Percentiles rank a stretch among this genome's conserved stretches.
These are phyloP conservation scores for Acrodontium crateriforme DNA, from an alignment of 2,329 filamentous ascomycete species.

Conservation along the genomic window DNA sequence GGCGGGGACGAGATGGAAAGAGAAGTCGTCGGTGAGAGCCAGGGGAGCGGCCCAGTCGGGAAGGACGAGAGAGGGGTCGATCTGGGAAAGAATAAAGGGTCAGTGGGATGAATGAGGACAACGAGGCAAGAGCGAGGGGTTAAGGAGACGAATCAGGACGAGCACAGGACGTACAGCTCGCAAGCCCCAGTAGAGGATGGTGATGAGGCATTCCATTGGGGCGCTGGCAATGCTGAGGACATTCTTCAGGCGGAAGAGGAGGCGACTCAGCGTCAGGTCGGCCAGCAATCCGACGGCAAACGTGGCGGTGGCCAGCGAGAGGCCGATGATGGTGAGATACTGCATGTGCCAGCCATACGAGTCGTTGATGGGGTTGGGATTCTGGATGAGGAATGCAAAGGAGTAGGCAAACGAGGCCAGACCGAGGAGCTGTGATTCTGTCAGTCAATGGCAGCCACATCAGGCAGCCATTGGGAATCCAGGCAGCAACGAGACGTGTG, in stretches of 20 bases:
- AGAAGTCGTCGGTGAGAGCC: conserved; percentile 41
- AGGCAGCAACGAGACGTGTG: conserved; percentile 1
- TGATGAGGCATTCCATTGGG: conserved; percentile 58
- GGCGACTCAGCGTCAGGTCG: conserved; percentile 45
- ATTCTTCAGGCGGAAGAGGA: conserved; percentile 56
- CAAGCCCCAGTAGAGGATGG: conserved; percentile 59
- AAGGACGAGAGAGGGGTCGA: conserved; percentile 40
- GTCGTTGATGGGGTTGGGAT: conserved; percentile 29
- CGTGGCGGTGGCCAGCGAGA: conserved; percentile 45
- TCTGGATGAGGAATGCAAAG: conserved; percentile 27
- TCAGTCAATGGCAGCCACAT: conserved; percentile 9
- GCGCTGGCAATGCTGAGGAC: conserved; percentile 49
- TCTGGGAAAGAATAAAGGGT: conserved; percentile 8
- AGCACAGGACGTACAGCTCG: conserved; percentile 30
- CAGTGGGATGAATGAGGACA: conserved; percentile 6
- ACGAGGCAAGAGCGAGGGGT: background rate
- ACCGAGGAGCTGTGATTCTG: conserved; percentile 15
- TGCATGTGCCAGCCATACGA: conserved; percentile 57
- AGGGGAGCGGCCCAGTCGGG: conserved; percentile 28
- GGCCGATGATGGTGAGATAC: conserved; percentile 61
- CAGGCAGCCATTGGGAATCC: background rate
- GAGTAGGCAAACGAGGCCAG: conserved; percentile 31
- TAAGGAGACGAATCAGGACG: background rate
- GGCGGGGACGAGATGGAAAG: conserved; percentile 53
- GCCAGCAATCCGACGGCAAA: conserved; percentile 50